Evolutionary conservation across 805 yeast species (phyloP), one percentile per base, ranked within the genome.

Genomic region (Naumovozyma castellii): DNA sequence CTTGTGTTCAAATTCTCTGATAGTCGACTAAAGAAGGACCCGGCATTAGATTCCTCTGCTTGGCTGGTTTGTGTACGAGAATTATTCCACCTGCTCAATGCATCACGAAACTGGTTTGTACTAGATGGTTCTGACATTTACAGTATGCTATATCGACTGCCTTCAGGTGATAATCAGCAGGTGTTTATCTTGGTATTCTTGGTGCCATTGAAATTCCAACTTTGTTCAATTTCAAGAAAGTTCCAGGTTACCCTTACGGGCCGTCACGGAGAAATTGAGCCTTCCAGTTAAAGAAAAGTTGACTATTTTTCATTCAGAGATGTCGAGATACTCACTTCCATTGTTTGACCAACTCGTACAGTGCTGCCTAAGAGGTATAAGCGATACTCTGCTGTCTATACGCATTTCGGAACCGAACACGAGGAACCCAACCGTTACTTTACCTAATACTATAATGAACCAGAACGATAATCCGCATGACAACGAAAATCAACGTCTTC

Each of bases 31-130:
- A 65, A 63, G 20, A 63, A 42, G 32, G 32, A 29, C 47, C 55
- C 62, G 1, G 67, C 66, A 27, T 61, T 46, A 39, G 63, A 66
- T 36, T 56, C 55, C 32, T 56, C 36, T 46, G 60, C 45, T 40
- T 46, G 42, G 1, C 37, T 30, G 32, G 28, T 9, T 38, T 52
- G 46, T 20, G 49, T 34, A 40, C 61, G 43, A 36, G 64, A 19
- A 43, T 53, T 52, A 40, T 62, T 59, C 71, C 71, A 67, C 18
- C 61, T 57, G 35, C 57, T 58, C 49, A 67, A 54, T 14, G 69
- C 68, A 33, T 65, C 67, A 39, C 71, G 52, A 8, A 67, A 29
- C 9, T 38, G 40, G 32, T 43, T 34, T 8, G 32, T 29, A n/a
- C 32, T 29, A 12, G 32, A 9, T 9, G 32, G 32, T 29, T 29